Percentiles rank a stretch among this genome's conserved stretches.
phyloP scores from a whole-genome alignment of 768 basidiomycete genomes.

The Lentinula aciculospora region DNA sequence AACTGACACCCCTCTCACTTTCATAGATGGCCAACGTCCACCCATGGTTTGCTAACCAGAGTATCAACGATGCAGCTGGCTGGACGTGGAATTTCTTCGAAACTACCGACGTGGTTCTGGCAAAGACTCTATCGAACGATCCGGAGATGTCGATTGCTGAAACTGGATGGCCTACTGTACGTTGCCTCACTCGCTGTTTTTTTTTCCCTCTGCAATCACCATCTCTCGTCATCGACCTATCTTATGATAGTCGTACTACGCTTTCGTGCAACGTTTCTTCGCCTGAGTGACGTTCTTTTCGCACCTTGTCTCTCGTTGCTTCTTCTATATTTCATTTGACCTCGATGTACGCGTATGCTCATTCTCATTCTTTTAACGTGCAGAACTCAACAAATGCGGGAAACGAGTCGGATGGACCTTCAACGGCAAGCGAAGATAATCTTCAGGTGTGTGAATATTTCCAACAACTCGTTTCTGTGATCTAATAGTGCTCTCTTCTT shows the following conservation, averaged over 20 bases:
- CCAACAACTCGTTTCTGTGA: too few species aligned
- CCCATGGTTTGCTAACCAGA: constrained; percentile 85
- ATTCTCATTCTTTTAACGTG: too few species aligned
- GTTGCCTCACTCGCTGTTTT: too few species aligned
- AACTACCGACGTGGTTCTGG: constrained; percentile 50
- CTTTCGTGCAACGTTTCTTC: too few species aligned
- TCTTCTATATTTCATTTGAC: neutral
- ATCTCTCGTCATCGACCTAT: too few species aligned
- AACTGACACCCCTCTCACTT: constrained; percentile 46
- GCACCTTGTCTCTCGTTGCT: constrained; percentile 39
- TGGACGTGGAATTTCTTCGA: constrained; percentile 86
- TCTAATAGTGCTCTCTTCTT: too few species aligned
- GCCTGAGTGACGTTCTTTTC: too few species aligned
- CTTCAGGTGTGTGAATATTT: constrained; percentile 40
- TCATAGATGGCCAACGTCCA: constrained; percentile 83
- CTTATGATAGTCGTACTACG: too few species aligned
- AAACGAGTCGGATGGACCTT: constrained; percentile 63
- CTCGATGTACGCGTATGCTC: too few species aligned
- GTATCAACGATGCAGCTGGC: constrained; percentile 56
- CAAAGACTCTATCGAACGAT: constrained; percentile 52
- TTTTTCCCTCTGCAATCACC: too few species aligned
- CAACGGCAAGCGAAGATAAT: constrained; percentile 51
- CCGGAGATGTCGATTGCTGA: constrained; percentile 91
- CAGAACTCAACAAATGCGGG: constrained; percentile 47
- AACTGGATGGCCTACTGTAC: constrained; percentile 68